Conservation (phyloP, 2,329 filamentous ascomycete species). For the Fusarium sp. region DNA sequence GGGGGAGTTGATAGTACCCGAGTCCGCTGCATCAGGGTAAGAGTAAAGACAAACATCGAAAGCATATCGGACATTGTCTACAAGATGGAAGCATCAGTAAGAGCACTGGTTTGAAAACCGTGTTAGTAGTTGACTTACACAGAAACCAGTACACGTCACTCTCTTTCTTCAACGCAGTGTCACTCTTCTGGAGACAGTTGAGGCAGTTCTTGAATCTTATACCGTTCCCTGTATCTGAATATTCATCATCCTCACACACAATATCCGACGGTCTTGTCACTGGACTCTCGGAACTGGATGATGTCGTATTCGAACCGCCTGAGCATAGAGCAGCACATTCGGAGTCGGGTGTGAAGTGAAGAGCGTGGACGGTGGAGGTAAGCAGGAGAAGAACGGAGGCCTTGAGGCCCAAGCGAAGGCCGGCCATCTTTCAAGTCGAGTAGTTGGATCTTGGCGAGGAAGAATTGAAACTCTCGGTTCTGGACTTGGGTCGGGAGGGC, state of each 20-base stretch:
- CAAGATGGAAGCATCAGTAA: neutral
- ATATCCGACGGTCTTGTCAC: slow-evolving; percentile 62
- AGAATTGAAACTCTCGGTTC: too few relatives aligned
- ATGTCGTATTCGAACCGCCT: slow-evolving; percentile 49
- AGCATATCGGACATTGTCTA: slow-evolving; percentile 65
- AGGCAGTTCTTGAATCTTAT: slow-evolving; percentile 63
- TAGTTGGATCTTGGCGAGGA: too few relatives aligned
- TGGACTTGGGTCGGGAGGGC: too few relatives aligned
- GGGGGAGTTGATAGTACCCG: slow-evolving; percentile 54
- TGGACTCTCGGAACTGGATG: too few relatives aligned
- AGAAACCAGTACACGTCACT: slow-evolving; percentile 58
- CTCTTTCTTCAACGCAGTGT: slow-evolving; percentile 27
- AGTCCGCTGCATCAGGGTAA: slow-evolving; percentile 50
- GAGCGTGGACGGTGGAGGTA: neutral
- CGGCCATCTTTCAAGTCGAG: too few relatives aligned
- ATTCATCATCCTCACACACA: slow-evolving; percentile 60
- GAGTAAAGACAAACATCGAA: slow-evolving; percentile 62
- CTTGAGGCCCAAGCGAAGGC: neutral
- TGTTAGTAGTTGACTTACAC: slow-evolving; percentile 55
- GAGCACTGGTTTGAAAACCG: too few relatives aligned
- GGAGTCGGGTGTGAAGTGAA: slow-evolving; percentile 64
- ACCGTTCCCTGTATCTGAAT: slow-evolving; percentile 53
- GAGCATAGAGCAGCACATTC: slow-evolving; percentile 64
- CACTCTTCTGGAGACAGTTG: slow-evolving; percentile 62
- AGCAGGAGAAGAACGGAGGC: neutral